Percentiles rank a stretch among this genome's conserved stretches.
phyloP scores from a whole-genome alignment of 352 stramenopile species.

The Globisporangium camurandrum region DNA sequence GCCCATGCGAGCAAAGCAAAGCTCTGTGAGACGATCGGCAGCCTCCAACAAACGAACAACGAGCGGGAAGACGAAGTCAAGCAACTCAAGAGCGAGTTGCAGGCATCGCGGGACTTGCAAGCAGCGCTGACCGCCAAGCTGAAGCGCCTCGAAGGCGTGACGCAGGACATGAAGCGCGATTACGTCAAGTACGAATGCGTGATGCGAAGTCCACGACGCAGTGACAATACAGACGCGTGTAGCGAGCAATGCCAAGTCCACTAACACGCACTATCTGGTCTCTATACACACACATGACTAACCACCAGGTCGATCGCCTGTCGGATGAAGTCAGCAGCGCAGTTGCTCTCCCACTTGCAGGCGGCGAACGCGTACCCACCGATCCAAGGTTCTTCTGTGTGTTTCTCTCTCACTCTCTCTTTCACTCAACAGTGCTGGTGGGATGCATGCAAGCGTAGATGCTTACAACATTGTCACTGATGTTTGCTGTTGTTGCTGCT shows the following conservation, averaged over 20 bases:
- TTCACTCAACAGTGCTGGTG: too few relatives aligned
- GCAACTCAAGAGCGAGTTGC: slow-evolving; percentile 36
- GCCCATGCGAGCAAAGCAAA: slow-evolving; percentile 34
- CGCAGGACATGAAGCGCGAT: slow-evolving; percentile 33
- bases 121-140: slow-evolving; percentile 38
- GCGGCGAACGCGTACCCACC: slow-evolving; percentile 11
- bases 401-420: too few relatives aligned
- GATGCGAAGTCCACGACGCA: too few relatives aligned
- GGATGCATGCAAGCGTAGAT: not conserved
- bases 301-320: slow-evolving; percentile 42
- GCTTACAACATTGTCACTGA: too few relatives aligned
- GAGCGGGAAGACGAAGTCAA: slow-evolving; percentile 34
- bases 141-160: slow-evolving; percentile 24
- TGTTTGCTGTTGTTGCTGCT: not conserved
- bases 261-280: too few relatives aligned
- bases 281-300: not conserved
- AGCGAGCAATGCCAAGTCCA: too few relatives aligned
- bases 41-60: slow-evolving; percentile 37
- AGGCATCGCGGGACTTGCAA: slow-evolving; percentile 37
- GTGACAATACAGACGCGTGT: too few relatives aligned
- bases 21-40: slow-evolving; percentile 53
- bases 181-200: slow-evolving; percentile 41
- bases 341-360: slow-evolving; percentile 40
- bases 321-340: slow-evolving; percentile 40
- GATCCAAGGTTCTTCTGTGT: slow-evolving; percentile 18